Percentiles rank a stretch among this genome's conserved stretches.
Conservation (phyloP, 2,329 filamentous ascomycete species). For the Colletotrichum chrysophilum region DNA sequence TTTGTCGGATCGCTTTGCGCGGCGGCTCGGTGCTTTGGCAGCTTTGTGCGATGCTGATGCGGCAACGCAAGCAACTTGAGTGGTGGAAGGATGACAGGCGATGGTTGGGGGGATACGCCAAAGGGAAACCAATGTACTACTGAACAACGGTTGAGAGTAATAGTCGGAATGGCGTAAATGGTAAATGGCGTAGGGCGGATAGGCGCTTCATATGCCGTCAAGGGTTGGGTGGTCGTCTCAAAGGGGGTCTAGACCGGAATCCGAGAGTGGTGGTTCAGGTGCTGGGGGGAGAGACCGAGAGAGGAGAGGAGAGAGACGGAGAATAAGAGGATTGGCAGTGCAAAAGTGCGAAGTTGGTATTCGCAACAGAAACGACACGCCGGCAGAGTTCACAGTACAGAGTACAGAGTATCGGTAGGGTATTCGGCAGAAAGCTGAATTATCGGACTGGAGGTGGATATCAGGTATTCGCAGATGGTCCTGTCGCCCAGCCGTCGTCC, state of each 20-base stretch:
- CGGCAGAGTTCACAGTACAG: background rate
- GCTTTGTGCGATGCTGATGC: background rate
- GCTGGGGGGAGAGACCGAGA: background rate
- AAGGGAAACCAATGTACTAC: background rate
- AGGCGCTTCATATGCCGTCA: background rate
- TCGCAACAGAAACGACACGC: background rate
- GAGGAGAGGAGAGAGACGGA: background rate
- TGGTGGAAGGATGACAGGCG: background rate
- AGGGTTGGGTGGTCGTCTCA: background rate
- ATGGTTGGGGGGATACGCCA: background rate
- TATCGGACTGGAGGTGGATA: background rate
- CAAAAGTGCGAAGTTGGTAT: background rate
- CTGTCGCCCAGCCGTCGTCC: constrained; percentile 4
- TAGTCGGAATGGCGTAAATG: background rate
- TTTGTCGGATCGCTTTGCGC: background rate
- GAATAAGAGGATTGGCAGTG: background rate
- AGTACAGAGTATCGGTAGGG: background rate
- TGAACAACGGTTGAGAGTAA: background rate
- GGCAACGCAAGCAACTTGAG: background rate
- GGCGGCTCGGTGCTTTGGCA: background rate
- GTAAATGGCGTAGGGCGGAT: background rate
- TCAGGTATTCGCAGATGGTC: background rate
- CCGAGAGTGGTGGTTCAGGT: background rate
- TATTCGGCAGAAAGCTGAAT: background rate
- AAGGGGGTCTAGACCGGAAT: background rate